phyloP scores from a whole-genome alignment of 805 yeast species.

The Kazachstania kunashirensis region DNA sequence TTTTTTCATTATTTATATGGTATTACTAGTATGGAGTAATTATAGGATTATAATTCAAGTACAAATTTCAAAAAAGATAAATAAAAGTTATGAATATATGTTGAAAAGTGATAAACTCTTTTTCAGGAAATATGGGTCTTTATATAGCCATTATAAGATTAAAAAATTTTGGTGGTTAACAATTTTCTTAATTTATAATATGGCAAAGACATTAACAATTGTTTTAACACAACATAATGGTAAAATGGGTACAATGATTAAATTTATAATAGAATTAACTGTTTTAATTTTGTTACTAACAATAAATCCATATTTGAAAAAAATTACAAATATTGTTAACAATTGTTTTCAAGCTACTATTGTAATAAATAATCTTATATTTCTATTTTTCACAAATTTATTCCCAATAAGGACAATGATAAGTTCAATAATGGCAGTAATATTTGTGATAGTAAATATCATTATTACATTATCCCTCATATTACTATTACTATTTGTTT shows the following conservation, averaged over 20 bases:
- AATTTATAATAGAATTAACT: constrained; percentile 67
- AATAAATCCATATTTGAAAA: constrained; percentile 86
- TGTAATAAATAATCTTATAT: constrained; percentile 73
- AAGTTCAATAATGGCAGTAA: constrained; percentile 82
- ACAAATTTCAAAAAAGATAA: constrained; percentile 53
- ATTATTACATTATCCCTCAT: too few relatives aligned
- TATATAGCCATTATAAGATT: constrained; percentile 85
- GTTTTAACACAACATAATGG: constrained; percentile 78
- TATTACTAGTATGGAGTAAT: constrained; percentile 62
- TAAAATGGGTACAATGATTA: constrained; percentile 64
- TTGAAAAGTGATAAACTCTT: constrained; percentile 73
- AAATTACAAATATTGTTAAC: constrained; percentile 83
- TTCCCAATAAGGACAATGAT: constrained; percentile 78
- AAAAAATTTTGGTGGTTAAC: constrained; percentile 74
- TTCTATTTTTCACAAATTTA: constrained; percentile 76
- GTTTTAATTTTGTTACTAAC: constrained; percentile 57
- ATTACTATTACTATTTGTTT: too few relatives aligned
- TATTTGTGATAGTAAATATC: constrained; percentile 81
- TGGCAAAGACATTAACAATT: constrained; percentile 69
- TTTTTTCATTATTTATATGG: constrained; percentile 46
- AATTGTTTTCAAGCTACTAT: constrained; percentile 73
- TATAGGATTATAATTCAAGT: constrained; percentile 66
- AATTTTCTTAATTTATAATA: constrained; percentile 51
- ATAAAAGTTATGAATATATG: constrained; percentile 84
- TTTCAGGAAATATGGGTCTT: constrained; percentile 80